Evolutionary conservation across 164 flowering plant species (phyloP).

Genomic region (Cinnamomum chago): DNA sequence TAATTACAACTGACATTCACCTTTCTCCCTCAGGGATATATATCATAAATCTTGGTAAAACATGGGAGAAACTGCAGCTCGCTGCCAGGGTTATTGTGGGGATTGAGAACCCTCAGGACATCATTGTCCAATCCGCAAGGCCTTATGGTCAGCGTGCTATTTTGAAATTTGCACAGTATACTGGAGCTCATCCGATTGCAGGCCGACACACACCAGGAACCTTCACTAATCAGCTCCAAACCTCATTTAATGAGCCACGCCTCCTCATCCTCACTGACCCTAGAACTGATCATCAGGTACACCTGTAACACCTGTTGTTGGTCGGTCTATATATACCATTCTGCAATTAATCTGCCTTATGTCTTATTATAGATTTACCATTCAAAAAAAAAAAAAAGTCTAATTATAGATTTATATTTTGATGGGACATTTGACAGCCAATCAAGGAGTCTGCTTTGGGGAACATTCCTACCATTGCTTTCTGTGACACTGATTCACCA

Average conservation of each 20-base stretch:
- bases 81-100: constrained; percentile 89
- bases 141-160: constrained; percentile 94
- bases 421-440: constrained; percentile 41
- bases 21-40: constrained; percentile 46
- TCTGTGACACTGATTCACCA: constrained; percentile 88
- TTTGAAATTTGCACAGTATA: constrained; percentile 75
- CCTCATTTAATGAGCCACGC: constrained; percentile 74
- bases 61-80: constrained; percentile 81
- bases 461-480: constrained; percentile 85
- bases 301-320: not conserved
- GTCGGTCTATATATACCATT: not conserved
- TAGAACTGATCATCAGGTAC: constrained; percentile 53
- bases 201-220: constrained; percentile 93
- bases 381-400: not conserved
- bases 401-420: not conserved
- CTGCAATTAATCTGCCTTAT: not conserved
- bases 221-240: constrained; percentile 84
- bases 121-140: constrained; percentile 88
- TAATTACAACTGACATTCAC: not conserved
- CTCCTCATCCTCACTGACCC: constrained; percentile 88
- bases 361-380: not conserved
- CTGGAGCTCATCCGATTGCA: constrained; percentile 77
- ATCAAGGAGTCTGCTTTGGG: constrained; percentile 85
- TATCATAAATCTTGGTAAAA: constrained; percentile 77
- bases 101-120: constrained; percentile 80